A percentile compares a stretch with the other conserved stretches of the same genome.
phyloP scores from a whole-genome alignment of 164 flowering plant genomes.

The Nymphaea colorata region DNA sequence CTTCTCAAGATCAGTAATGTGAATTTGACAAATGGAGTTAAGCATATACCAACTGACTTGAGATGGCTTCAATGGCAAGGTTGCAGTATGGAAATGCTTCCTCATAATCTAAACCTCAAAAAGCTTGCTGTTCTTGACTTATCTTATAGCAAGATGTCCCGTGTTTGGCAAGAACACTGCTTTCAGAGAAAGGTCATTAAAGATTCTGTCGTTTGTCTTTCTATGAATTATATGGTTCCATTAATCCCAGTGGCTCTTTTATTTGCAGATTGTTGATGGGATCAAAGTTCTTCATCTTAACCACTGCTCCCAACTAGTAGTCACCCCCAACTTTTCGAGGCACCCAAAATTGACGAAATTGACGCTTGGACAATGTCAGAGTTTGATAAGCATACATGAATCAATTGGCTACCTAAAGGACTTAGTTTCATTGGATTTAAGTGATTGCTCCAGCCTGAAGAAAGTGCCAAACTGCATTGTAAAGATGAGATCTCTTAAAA shows the following conservation, averaged over 20 bases:
- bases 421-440: slow-evolving; percentile 23
- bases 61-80: background rate
- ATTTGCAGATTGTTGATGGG: slow-evolving; percentile 12
- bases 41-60: background rate
- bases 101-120: background rate
- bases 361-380: background rate
- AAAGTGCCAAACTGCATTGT: slow-evolving; percentile 5
- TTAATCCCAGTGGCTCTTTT: slow-evolving; percentile 9
- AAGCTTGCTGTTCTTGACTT: slow-evolving; percentile 37
- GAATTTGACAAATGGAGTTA: background rate
- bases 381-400: background rate
- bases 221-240: slow-evolving; percentile 21
- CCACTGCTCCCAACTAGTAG: background rate
- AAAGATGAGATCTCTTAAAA: background rate
- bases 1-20: background rate
- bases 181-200: slow-evolving; percentile 14
- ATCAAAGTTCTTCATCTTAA: background rate
- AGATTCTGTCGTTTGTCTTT: slow-evolving; percentile 18
- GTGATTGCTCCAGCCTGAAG: slow-evolving; percentile 11
- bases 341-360: background rate
- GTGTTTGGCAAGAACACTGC: slow-evolving; percentile 15
- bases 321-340: background rate
- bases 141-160: slow-evolving; percentile 24
- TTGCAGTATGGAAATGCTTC: background rate
- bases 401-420: slow-evolving; percentile 20